Evolutionary conservation across 176 grass and related monocot species (phyloP), one percentile per base, ranked within the genome.

Genomic region (Oryza glaberrima): DNA sequence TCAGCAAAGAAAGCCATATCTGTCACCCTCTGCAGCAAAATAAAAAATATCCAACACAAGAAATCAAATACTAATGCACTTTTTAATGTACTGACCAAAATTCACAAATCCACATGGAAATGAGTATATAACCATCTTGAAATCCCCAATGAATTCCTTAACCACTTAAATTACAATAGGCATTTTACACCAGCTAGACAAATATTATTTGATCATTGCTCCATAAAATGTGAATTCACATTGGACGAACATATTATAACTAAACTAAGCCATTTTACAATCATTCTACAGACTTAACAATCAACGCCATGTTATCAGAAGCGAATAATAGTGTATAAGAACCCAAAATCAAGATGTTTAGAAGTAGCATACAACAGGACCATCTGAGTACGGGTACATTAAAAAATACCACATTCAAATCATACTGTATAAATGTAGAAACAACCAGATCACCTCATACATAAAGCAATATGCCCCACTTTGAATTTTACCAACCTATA

Each of bases 1-100:
- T 99, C 96, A 70, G 96, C 96, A 92, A 96, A 99, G 90, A 99
- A 99, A 91, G 91, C 91, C 96, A 99, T 99, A 76, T 99, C 96
- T 44, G 96, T 99, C 64, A 99, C 96, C 82, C 96, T 99, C 96
- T 99, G 90, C 12, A 83, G 68, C 44, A 85, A 83, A 84, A 88
- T 47, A 79, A 52, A 51, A 73, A 79, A 70, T 19, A 56, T 38
- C 16, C 16, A 84, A 84, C 69, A 76, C 22, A 79, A 70, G 30
- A 35, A 0, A 91, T 87, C 56, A 84, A 49, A 76, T 84, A 84
- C 11, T 65, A 22, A 80, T 76, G 69, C 22, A 80, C 10, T 76
- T 69, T 4, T 58, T 19, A 56, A 58, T 20, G 36, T 73, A 52
- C 20, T n/a, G 10, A 84, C 26, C 60, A 44, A 80, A 69, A 74